Percentiles rank a stretch among this genome's conserved stretches.
Conservation (phyloP, 2,329 filamentous ascomycete genomes). For the Aspergillus intermedius region DNA sequence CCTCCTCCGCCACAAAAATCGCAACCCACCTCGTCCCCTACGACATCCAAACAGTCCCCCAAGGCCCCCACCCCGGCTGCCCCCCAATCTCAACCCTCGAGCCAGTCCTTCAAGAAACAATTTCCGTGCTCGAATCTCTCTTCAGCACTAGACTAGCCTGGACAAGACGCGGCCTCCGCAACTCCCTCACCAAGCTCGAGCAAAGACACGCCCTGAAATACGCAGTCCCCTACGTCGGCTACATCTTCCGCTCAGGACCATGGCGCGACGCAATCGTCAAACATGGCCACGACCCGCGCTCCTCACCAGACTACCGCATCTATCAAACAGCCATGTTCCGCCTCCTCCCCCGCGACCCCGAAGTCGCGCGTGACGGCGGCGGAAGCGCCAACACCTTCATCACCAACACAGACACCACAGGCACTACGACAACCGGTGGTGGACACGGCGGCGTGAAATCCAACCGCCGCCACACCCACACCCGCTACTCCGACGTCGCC, state of each 20-base stretch:
- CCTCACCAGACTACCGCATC: conserved; percentile 64
- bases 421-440: too few relatives aligned
- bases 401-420: neutral
- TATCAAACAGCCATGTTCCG: conserved; percentile 92
- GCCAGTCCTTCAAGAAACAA: conserved; percentile 55
- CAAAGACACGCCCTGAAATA: conserved; percentile 58
- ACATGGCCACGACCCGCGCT: conserved; percentile 80
- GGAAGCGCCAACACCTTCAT: neutral
- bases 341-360: conserved; percentile 41
- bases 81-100: conserved; percentile 46
- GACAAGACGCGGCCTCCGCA: conserved; percentile 75
- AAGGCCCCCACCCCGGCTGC: conserved; percentile 52
- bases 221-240: conserved; percentile 76
- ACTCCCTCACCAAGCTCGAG: conserved; percentile 53
- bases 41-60: conserved; percentile 57
- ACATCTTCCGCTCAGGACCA: conserved; percentile 86
- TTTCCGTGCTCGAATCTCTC: conserved; percentile 57
- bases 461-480: conserved; percentile 20
- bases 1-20: conserved; percentile 51
- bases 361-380: conserved; percentile 26
- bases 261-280: conserved; percentile 83
- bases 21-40: conserved; percentile 55
- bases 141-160: conserved; percentile 74
- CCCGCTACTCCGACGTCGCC: conserved; percentile 14
- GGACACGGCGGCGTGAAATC: too few relatives aligned